Percentiles rank a stretch among this genome's conserved stretches.
These are phyloP conservation scores for Chlorella sp. DNA, from an alignment of 139 green algal species.

Conservation along the genomic window DNA sequence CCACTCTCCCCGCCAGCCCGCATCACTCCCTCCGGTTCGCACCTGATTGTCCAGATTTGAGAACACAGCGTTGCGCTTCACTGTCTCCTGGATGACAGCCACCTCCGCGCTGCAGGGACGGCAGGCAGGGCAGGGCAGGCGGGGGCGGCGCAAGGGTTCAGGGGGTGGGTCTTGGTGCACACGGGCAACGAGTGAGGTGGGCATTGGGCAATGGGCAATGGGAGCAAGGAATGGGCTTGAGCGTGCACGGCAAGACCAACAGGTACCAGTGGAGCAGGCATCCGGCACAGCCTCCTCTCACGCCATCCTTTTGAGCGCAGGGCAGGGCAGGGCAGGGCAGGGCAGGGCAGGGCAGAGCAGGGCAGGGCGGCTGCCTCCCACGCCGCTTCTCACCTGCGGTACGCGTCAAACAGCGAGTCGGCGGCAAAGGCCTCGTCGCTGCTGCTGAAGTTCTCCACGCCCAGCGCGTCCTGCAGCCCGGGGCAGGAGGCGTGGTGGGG, in stretches of 20 bases:
- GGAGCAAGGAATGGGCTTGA: too few species aligned
- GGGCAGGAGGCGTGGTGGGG: background rate
- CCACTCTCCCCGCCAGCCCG: background rate
- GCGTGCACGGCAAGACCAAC: too few species aligned
- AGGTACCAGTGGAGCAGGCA: too few species aligned
- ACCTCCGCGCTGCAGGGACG: conserved; percentile 14
- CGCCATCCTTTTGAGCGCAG: too few species aligned
- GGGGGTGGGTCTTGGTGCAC: background rate
- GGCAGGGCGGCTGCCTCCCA: conserved; percentile 34
- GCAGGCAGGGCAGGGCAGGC: background rate
- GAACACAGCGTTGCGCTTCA: conserved; percentile 19
- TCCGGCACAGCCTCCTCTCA: too few species aligned
- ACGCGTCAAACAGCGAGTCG: conserved; percentile 80
- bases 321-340: too few species aligned
- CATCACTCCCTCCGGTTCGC: background rate
- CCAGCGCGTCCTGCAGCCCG: conserved; percentile 72
- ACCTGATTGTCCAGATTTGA: conserved; percentile 29
- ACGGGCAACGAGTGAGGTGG: background rate
- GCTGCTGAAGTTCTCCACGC: conserved; percentile 65
- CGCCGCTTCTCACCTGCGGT: conserved; percentile 48
- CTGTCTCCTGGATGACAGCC: background rate
- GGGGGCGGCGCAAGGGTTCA: background rate
- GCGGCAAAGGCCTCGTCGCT: conserved; percentile 80
- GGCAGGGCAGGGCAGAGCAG: background rate
- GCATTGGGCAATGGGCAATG: too few species aligned